These are phyloP conservation scores for Pinus albicaulis DNA, from an alignment of 75 land plant species.

Conservation along the genomic window DNA sequence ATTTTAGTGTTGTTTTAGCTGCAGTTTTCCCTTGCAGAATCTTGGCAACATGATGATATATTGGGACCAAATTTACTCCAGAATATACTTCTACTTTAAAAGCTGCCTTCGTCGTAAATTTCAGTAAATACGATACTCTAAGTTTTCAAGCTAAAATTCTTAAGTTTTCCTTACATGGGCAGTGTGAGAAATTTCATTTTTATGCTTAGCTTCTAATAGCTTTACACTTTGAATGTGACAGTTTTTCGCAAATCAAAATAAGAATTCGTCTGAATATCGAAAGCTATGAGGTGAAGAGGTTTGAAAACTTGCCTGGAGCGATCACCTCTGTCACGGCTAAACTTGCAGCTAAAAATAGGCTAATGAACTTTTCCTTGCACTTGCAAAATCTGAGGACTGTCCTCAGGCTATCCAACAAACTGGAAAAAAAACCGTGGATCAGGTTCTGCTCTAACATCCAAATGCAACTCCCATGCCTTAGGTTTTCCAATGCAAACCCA, in stretches of 20 bases:
- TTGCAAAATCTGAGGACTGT: constrained; percentile 85
- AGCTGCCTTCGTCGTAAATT: too few species aligned
- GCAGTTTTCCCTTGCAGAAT: too few species aligned
- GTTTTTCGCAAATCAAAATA: not conserved
- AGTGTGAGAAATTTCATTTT: not conserved
- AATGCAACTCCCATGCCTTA: constrained; percentile 45
- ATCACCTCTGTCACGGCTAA: constrained; percentile 53
- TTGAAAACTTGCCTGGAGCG: constrained; percentile 34
- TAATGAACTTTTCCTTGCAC: constrained; percentile 66
- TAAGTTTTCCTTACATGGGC: not conserved
- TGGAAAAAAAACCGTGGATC: constrained; percentile 92
- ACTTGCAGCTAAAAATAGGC: constrained; percentile 93
- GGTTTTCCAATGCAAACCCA: constrained; percentile 22
- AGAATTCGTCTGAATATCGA: not conserved
- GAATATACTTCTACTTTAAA: too few species aligned
- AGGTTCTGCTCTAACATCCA: constrained; percentile 75
- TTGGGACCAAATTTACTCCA: too few species aligned
- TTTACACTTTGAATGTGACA: too few species aligned
- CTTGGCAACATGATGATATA: too few species aligned
- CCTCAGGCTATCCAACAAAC: constrained; percentile 89
- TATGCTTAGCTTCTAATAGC: not conserved
- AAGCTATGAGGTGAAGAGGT: not conserved
- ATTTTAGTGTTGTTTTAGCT: too few species aligned
- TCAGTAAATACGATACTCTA: too few species aligned
- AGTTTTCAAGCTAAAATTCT: not conserved